These are phyloP conservation scores for Gossypium rotundifolium DNA, from an alignment of 345 rosid species.

Conservation along the genomic window DNA sequence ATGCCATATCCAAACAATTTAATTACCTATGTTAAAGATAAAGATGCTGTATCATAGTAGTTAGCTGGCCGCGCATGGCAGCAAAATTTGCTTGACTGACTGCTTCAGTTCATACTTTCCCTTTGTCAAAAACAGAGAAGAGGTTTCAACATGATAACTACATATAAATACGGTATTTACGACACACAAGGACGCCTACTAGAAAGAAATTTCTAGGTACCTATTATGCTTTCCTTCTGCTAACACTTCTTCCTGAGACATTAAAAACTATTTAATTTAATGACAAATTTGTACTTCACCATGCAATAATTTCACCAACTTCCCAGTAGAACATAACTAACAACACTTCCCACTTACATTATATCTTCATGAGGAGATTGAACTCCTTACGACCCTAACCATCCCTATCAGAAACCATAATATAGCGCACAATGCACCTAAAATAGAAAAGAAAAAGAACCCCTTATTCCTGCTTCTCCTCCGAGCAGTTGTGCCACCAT, in stretches of 20 bases:
- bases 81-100: no score
- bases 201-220: not conserved
- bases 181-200: not conserved
- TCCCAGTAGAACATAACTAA: not conserved
- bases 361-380: conserved; percentile 18
- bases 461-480: conserved; percentile 33
- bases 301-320: conserved; percentile 1
- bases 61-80: no score
- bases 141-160: not conserved
- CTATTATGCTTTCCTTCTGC: no score
- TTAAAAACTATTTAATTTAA: not conserved
- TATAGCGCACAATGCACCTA: conserved; percentile 63
- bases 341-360: conserved; percentile 4
- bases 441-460: conserved; percentile 39
- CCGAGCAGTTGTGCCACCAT: conserved; percentile 21
- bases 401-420: conserved; percentile 55
- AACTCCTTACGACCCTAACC: conserved; percentile 35
- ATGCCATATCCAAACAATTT: no score
- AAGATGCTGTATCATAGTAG: no score
- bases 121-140: no score
- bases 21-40: no score
- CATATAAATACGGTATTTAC: not conserved
- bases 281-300: not conserved
- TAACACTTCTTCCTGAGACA: not conserved
- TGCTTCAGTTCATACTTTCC: no score